Percentiles rank a stretch among this genome's conserved stretches.
Evolutionary conservation across 2,329 filamentous ascomycete genomes (phyloP).

Genomic region (Thelonectria discophora): DNA sequence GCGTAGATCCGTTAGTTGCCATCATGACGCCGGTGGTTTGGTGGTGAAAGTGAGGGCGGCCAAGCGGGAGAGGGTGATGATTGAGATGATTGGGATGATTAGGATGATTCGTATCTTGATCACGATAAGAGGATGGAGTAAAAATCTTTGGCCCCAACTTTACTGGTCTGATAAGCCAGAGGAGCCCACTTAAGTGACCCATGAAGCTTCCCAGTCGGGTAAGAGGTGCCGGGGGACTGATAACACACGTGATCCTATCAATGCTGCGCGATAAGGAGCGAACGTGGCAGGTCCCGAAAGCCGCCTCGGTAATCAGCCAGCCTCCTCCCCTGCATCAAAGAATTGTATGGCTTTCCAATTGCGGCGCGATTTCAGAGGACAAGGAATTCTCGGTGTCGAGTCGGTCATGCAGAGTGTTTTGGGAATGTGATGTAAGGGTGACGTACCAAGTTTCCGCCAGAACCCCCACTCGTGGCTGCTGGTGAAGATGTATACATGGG

Average conservation of each 20-base stretch:
- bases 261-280: conserved; percentile 34
- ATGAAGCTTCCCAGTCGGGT: conserved; percentile 28
- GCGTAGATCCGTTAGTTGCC: conserved; percentile 70
- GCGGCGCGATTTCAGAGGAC: conserved; percentile 15
- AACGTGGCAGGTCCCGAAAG: conserved; percentile 16
- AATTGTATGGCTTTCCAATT: conserved; percentile 15
- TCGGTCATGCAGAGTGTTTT: conserved; percentile 17
- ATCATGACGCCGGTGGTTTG: conserved; percentile 55
- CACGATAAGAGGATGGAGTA: conserved; percentile 52
- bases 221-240: conserved; percentile 37
- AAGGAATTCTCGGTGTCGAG: conserved; percentile 19
- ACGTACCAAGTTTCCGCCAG: conserved; percentile 54
- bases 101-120: conserved; percentile 48
- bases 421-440: conserved; percentile 16
- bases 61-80: conserved; percentile 43
- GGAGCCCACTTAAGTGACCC: conserved; percentile 39
- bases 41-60: conserved; percentile 40
- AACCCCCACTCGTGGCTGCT: conserved; percentile 52
- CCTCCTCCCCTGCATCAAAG: conserved; percentile 13
- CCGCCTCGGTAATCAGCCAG: conserved; percentile 19
- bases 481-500: conserved; percentile 47
- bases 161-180: conserved; percentile 50
- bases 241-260: conserved; percentile 46
- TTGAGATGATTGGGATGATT: conserved; percentile 6
- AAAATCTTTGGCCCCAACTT: conserved; percentile 46